Percentiles rank a stretch among this genome's conserved stretches.
Conservation (phyloP, 1,284 basidiomycete genomes). For the Papiliotrema fonsecae region DNA sequence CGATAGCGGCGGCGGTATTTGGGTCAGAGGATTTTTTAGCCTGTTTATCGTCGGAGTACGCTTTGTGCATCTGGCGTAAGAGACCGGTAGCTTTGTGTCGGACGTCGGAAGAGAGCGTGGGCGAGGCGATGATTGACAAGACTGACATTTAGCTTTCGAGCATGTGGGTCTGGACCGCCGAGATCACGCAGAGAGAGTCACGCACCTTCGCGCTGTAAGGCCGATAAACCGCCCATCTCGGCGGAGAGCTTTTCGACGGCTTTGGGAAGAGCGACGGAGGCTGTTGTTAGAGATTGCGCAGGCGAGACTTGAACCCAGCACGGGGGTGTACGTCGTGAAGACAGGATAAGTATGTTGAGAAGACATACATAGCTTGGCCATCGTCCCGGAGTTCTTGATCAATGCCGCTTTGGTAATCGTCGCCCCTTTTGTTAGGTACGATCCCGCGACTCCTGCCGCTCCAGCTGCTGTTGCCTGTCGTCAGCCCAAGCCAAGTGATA, state of each 20-base stretch:
- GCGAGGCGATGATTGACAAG: conserved; percentile 31
- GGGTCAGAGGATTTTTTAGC: not conserved
- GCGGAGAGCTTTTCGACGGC: conserved; percentile 33
- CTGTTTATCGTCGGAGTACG: conserved; percentile 30
- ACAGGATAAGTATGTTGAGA: not conserved
- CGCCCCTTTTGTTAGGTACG: conserved; percentile 27
- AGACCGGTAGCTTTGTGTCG: conserved; percentile 27
- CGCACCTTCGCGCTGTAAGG: conserved; percentile 38
- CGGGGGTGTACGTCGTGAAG: not conserved
- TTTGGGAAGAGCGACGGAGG: conserved; percentile 32
- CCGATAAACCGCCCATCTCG: conserved; percentile 32
- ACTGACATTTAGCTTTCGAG: conserved; percentile 10
- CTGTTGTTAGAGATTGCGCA: conserved; percentile 9
- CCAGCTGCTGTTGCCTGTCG: conserved; percentile 9
- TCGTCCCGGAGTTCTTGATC: conserved; percentile 27
- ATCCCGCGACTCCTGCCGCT: conserved; percentile 17
- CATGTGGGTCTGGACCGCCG: not conserved
- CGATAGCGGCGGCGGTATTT: too few species aligned
- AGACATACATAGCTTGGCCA: conserved; percentile 33
- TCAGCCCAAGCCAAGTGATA: too few species aligned
- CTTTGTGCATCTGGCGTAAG: conserved; percentile 21
- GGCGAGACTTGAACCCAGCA: not conserved
- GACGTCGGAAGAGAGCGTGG: conserved; percentile 36
- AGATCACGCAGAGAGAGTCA: not conserved
- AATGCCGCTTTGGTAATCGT: conserved; percentile 30